A percentile compares a stretch with the other conserved stretches of the same genome.
Evolutionary conservation across 2,329 filamentous ascomycete genomes (phyloP).

Genomic region (Sporothrix protearum): DNA sequence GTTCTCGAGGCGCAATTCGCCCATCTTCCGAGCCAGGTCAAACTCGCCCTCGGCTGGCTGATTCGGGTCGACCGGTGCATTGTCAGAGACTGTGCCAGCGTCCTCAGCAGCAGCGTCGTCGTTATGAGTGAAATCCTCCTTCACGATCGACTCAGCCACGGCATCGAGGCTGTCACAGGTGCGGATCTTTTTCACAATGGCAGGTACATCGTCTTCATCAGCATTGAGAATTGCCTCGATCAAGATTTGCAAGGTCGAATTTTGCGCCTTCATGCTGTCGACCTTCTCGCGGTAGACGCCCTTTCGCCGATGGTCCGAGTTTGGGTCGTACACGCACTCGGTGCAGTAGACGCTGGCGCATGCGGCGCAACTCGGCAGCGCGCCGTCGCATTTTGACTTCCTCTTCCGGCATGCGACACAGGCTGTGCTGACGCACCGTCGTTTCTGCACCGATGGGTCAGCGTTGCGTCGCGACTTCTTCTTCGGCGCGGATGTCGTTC

Average conservation of each 20-base stretch:
- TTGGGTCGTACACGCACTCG: conserved; percentile 90
- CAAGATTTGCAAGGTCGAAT: conserved; percentile 84
- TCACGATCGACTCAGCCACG: conserved; percentile 53
- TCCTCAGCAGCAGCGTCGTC: conserved; percentile 36
- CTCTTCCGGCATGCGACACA: conserved; percentile 75
- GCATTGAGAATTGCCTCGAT: conserved; percentile 91
- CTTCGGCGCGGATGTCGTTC: conserved; percentile 27
- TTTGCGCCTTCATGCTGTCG: conserved; percentile 80
- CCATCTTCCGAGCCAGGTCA: conserved; percentile 88
- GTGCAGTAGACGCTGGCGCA: conserved; percentile 91
- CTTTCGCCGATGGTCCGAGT: conserved; percentile 92
- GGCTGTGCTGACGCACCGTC: conserved; percentile 78
- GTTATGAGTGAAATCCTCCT: conserved; percentile 35
- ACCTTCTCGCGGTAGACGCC: conserved; percentile 95
- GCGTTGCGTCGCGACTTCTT: conserved; percentile 51
- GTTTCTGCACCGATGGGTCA: conserved; percentile 55
- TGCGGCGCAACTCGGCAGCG: conserved; percentile 87
- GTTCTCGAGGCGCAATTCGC: conserved; percentile 80
- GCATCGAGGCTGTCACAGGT: conserved; percentile 69
- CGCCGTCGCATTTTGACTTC: conserved; percentile 90
- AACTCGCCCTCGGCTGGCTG: conserved; percentile 58
- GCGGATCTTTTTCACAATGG: conserved; percentile 79
- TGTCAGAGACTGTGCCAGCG: conserved; percentile 40
- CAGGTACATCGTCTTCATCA: conserved; percentile 77
- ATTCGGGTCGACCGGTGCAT: conserved; percentile 36